A percentile compares a stretch with the other conserved stretches of the same genome.
Conservation (phyloP, 495 filamentous ascomycete species). For the Hyaloscypha bicolor region DNA sequence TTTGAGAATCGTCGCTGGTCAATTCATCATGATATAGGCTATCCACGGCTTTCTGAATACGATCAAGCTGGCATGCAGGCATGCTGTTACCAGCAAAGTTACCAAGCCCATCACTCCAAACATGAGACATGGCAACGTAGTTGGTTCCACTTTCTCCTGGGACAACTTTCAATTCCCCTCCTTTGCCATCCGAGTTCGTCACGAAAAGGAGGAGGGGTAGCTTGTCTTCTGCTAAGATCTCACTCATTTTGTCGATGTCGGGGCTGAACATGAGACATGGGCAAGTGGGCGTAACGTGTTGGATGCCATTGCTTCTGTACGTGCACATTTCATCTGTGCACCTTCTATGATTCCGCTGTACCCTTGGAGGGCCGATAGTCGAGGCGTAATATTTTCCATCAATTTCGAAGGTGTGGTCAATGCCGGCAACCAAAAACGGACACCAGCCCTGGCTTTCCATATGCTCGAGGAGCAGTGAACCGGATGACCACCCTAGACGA, state of each 20-base stretch:
- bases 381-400: not conserved
- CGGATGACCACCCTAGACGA: not conserved
- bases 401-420: not conserved
- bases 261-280: not conserved
- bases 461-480: not conserved
- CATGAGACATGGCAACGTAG: constrained; percentile 1
- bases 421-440: not conserved
- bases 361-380: not conserved
- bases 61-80: not conserved
- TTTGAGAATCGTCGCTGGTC: not conserved
- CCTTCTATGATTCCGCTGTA: not conserved
- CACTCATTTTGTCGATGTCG: not conserved
- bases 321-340: not conserved
- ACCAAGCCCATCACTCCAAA: not conserved
- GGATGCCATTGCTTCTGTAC: not conserved
- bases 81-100: not conserved
- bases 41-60: not conserved
- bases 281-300: not conserved
- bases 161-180: not conserved
- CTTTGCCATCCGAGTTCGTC: not conserved
- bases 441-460: constrained; percentile 1
- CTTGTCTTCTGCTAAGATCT: not conserved
- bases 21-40: not conserved
- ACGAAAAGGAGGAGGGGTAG: not conserved
- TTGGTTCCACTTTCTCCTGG: not conserved